Conservation (phyloP, 257 asterid species). For the Primulina tabacum region DNA sequence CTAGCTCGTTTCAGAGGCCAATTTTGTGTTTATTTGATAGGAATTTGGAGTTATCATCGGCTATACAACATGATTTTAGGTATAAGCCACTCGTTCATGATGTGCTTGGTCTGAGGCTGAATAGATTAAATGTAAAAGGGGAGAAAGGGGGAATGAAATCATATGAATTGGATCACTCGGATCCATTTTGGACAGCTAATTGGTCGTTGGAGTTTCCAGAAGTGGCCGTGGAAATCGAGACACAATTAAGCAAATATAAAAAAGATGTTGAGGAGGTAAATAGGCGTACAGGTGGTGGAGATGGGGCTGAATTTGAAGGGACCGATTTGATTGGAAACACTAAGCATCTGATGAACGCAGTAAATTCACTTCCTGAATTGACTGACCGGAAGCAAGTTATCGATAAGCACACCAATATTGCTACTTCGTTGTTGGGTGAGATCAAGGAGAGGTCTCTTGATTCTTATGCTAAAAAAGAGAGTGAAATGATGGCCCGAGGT, state of each 20-base stretch:
- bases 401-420: slow-evolving; percentile 87
- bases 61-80: slow-evolving; percentile 93
- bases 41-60: slow-evolving; percentile 85
- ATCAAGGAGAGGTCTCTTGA: slow-evolving; percentile 76
- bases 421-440: slow-evolving; percentile 66
- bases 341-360: slow-evolving; percentile 91
- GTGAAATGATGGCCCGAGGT: slow-evolving; percentile 85
- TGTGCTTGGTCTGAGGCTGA: slow-evolving; percentile 88
- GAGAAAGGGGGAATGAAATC: slow-evolving; percentile 90
- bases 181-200: slow-evolving; percentile 84
- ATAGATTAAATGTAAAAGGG: slow-evolving; percentile 77
- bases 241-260: slow-evolving; percentile 78
- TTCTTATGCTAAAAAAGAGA: slow-evolving; percentile 80
- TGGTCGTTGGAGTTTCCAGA: slow-evolving; percentile 86
- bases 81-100: slow-evolving; percentile 95
- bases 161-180: slow-evolving; percentile 67
- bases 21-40: slow-evolving; percentile 85
- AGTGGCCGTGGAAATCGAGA: slow-evolving; percentile 86
- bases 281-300: slow-evolving; percentile 77
- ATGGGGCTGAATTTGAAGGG: slow-evolving; percentile 85
- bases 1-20: slow-evolving; percentile 91
- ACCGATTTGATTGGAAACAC: slow-evolving; percentile 85
- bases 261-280: slow-evolving; percentile 90
- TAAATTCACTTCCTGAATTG: slow-evolving; percentile 90
- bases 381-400: slow-evolving; percentile 83